Evolutionary conservation across 2,329 filamentous ascomycete genomes (phyloP), one percentile per base, ranked within the genome.

Genomic region (Orbilia ellipsospora): DNA sequence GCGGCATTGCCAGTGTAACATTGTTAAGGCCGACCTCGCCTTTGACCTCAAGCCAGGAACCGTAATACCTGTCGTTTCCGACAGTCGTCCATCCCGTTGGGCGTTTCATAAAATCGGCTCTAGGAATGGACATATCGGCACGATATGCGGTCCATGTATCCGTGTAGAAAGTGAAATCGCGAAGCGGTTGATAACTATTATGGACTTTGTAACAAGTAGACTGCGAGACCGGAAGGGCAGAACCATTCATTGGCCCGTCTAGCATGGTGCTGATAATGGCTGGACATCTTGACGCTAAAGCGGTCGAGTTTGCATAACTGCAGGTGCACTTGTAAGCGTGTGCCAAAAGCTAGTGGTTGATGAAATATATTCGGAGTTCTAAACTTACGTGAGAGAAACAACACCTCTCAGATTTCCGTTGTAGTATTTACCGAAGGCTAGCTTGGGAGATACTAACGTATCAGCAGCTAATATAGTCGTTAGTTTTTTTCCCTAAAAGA

Each of bases 1-100:
- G 92, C 0, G 92, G 92, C 86, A 94, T 90, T 0, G 91, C 90
- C 78, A 94, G 85, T 0, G 90, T 91, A 26, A 93, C 88, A 77
- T 94, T 93, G 80, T 93, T 92, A 79, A 94, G 83, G 44, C 90
- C 48, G 0, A 23, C 57, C 1, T 57, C 56, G n/a, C 63, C 63
- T 2, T 51, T 51, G 23, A 74, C 55, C 10, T 74, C 70, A 6
- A 74, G 70, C 70, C 70, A 74, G 31, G 50, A 85, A 26, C 90
- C 85, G 0, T 83, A 82, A 63, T 87, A 81, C 10, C 84, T 80
- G 3, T 84, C 80, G 2, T 85, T 90, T 0, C 84, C 82, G 2
- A 83, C 81, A 0, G 84, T 84, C 16, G 70, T 68, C 70, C 70
- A 74, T 18, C 70, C 70, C 31, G 55, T 51, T 7, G 70, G 70